Evolutionary conservation across 345 rosid genomes (phyloP).

Genomic region (Triadica sebifera): DNA sequence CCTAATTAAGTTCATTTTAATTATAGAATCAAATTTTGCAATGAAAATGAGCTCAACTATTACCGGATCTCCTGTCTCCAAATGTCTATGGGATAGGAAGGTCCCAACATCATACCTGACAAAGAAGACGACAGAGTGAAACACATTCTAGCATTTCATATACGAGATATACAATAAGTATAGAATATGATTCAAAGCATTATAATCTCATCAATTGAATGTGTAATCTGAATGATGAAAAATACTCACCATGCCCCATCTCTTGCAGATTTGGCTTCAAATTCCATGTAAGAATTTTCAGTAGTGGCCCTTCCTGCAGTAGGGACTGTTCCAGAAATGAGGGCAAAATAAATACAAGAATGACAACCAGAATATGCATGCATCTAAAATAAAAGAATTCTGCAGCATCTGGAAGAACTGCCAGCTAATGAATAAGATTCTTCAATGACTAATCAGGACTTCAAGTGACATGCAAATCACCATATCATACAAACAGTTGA

Average conservation of each 20-base stretch:
- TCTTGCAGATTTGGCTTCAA: slow-evolving; percentile 93
- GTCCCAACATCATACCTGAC: slow-evolving; percentile 83
- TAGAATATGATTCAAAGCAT: background rate
- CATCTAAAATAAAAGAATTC: background rate
- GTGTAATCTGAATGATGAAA: slow-evolving; percentile 13
- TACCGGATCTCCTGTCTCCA: slow-evolving; percentile 80
- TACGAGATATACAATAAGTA: background rate
- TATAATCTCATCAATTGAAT: background rate
- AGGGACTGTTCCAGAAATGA: slow-evolving; percentile 32
- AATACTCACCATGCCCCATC: slow-evolving; percentile 94
- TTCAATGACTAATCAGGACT: slow-evolving; percentile 8
- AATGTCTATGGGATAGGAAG: slow-evolving; percentile 66
- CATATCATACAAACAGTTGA: background rate
- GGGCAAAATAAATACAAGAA: slow-evolving; percentile 18
- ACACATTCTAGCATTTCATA: slow-evolving; percentile 1
- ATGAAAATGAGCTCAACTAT: slow-evolving; percentile 5
- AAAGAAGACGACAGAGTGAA: slow-evolving; percentile 11
- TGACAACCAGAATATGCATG: background rate
- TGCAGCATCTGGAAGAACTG: background rate
- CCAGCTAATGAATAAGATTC: background rate
- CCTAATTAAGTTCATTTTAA: background rate
- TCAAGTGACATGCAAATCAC: slow-evolving; percentile 5
- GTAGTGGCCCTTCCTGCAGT: slow-evolving; percentile 54
- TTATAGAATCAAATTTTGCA: background rate
- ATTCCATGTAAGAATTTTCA: slow-evolving; percentile 70